phyloP scores from a whole-genome alignment of 2,329 filamentous ascomycete genomes.

The Xylariaceae sp. region DNA sequence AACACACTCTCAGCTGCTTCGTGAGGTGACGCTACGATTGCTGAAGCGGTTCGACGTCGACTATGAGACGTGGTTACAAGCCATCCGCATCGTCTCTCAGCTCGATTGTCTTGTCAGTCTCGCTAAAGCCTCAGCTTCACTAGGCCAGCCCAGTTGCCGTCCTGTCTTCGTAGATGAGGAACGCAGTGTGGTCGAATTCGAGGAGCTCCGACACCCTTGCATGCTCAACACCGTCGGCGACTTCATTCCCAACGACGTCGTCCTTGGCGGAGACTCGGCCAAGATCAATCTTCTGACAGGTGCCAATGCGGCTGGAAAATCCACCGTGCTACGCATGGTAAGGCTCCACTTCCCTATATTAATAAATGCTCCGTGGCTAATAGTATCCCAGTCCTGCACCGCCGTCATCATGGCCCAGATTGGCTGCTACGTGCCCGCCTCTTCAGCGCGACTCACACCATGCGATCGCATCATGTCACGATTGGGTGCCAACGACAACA shows the following conservation, averaged over 20 bases:
- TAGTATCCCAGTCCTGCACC: slow-evolving; percentile 66
- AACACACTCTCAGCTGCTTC: slow-evolving; percentile 84
- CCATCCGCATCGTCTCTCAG: slow-evolving; percentile 86
- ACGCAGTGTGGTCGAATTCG: slow-evolving; percentile 83
- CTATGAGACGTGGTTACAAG: slow-evolving; percentile 79
- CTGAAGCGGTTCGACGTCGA: slow-evolving; percentile 84
- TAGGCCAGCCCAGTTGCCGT: slow-evolving; percentile 84
- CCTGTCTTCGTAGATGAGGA: slow-evolving; percentile 83
- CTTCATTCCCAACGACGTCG: slow-evolving; percentile 94
- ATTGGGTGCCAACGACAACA: slow-evolving; percentile 96
- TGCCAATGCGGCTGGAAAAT: slow-evolving; percentile 96
- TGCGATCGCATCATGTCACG: slow-evolving; percentile 98
- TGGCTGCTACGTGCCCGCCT: slow-evolving; percentile 85
- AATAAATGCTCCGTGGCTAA: slow-evolving; percentile 1
- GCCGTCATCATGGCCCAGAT: slow-evolving; percentile 98
- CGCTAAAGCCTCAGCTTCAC: slow-evolving; percentile 77
- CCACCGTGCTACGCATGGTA: slow-evolving; percentile 91
- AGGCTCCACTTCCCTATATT: slow-evolving; percentile 27
- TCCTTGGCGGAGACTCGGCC: slow-evolving; percentile 72
- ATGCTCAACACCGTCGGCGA: slow-evolving; percentile 85
- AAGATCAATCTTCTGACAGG: slow-evolving; percentile 92
- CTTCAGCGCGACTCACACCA: slow-evolving; percentile 78
- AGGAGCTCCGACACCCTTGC: slow-evolving; percentile 90
- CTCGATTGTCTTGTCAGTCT: slow-evolving; percentile 93
- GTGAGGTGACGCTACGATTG: slow-evolving; percentile 79